These are phyloP conservation scores for Thinopyrum elongatum DNA, from an alignment of 176 grass and related monocot genomes.

Conservation along the genomic window DNA sequence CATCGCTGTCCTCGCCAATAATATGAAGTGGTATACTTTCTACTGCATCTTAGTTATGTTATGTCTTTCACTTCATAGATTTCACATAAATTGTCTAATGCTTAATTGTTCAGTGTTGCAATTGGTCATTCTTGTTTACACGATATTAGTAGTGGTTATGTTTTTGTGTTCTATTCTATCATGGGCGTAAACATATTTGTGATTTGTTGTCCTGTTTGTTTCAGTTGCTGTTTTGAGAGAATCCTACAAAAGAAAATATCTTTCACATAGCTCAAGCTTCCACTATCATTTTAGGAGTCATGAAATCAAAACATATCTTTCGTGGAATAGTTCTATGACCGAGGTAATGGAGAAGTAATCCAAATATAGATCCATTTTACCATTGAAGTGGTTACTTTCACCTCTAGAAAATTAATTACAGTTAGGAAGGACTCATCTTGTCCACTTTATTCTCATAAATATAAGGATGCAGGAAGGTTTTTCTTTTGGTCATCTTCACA, in stretches of 20 bases:
- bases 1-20: not conserved
- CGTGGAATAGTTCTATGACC: not conserved
- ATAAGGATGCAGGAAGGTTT: too few species aligned
- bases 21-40: slow-evolving; percentile 9
- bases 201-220: not conserved
- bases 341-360: not conserved
- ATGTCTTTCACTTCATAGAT: not conserved
- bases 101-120: not conserved
- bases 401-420: not conserved
- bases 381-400: not conserved
- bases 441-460: not conserved
- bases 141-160: not conserved
- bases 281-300: not conserved
- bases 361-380: not conserved
- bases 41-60: not conserved
- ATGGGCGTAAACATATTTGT: too few species aligned
- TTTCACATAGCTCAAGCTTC: not conserved
- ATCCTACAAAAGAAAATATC: not conserved
- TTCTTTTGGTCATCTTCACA: not conserved
- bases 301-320: not conserved
- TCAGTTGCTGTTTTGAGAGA: not conserved
- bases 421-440: not conserved
- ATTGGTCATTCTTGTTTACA: not conserved
- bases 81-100: not conserved
- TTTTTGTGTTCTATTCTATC: too few species aligned